These are phyloP conservation scores for Mucuna pruriens DNA, from an alignment of 306 rosid genomes.

Conservation along the genomic window DNA sequence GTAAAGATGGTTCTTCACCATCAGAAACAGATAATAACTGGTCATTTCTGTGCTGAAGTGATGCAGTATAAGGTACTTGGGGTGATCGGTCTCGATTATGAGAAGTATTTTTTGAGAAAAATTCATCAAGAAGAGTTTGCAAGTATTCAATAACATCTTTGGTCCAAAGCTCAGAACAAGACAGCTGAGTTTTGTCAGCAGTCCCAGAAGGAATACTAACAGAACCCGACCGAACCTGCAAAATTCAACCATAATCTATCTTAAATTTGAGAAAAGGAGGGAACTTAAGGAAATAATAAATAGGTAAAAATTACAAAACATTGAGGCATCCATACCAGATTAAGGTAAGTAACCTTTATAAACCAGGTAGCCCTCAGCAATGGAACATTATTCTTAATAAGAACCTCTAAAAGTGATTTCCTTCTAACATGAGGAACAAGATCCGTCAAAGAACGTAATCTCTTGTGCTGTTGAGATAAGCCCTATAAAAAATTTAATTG, in stretches of 20 bases:
- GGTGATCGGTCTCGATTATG: conserved; percentile 68
- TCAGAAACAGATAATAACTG: conserved; percentile 54
- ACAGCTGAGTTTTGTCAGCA: conserved; percentile 70
- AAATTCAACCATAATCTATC: conserved; percentile 46
- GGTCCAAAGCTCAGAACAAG: conserved; percentile 89
- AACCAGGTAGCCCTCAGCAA: conserved; percentile 94
- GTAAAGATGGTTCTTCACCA: conserved; percentile 79
- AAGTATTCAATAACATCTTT: conserved; percentile 85
- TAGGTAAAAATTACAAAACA: background rate
- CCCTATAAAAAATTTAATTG: conserved; percentile 56
- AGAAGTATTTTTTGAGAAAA: conserved; percentile 64
- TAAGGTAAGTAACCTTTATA: conserved; percentile 84
- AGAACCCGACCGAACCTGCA: conserved; percentile 73
- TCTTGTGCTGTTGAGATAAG: conserved; percentile 88
- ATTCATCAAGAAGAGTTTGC: conserved; percentile 84
- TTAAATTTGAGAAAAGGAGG: conserved; percentile 17
- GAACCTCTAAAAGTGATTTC: conserved; percentile 78
- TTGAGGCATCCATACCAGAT: conserved; percentile 63
- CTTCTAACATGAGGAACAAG: conserved; percentile 78
- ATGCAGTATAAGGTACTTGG: conserved; percentile 61
- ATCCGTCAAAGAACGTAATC: conserved; percentile 76
- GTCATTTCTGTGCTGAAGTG: conserved; percentile 62
- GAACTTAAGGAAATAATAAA: background rate
- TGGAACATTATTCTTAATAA: conserved; percentile 88
- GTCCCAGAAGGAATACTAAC: conserved; percentile 64